A percentile compares a stretch with the other conserved stretches of the same genome.
phyloP scores from a whole-genome alignment of 2,329 filamentous ascomycete species.

The Cladophialophora chaetospira region DNA sequence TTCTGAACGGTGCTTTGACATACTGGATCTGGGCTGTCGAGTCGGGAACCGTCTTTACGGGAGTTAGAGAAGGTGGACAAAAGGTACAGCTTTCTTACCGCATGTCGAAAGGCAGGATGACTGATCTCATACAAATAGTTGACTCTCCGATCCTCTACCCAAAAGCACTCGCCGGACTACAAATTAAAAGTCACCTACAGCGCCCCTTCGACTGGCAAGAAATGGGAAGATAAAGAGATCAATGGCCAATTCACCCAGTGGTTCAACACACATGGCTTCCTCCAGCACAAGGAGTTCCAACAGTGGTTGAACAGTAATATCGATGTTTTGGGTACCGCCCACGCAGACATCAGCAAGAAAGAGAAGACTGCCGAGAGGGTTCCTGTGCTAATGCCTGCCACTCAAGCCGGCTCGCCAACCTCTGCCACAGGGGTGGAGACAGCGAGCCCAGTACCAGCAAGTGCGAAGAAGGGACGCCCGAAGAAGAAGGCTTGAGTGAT shows the following conservation, averaged over 20 bases:
- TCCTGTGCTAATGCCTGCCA: slow-evolving; percentile 1
- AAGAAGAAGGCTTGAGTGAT: slow-evolving; percentile 25
- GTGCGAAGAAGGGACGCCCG: slow-evolving; percentile 20
- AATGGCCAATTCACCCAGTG: slow-evolving; percentile 61
- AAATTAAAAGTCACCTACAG: slow-evolving; percentile 63
- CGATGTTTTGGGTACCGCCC: slow-evolving; percentile 56
- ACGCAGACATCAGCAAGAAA: slow-evolving; percentile 19
- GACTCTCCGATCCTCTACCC: slow-evolving; percentile 68
- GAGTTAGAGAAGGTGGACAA: slow-evolving; percentile 68
- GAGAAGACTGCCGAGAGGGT: slow-evolving; percentile 6
- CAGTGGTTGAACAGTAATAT: slow-evolving; percentile 63
- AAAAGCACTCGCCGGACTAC: slow-evolving; percentile 83
- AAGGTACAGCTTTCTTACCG: slow-evolving; percentile 47
- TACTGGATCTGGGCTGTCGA: slow-evolving; percentile 86
- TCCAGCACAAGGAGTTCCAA: slow-evolving; percentile 63
- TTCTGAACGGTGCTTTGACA: slow-evolving; percentile 76
- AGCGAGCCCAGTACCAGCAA: neutral
- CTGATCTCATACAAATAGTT: slow-evolving; percentile 54
- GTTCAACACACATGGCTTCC: slow-evolving; percentile 61
- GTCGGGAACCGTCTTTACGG: slow-evolving; percentile 78
- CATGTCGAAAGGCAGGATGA: neutral
- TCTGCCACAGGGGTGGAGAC: slow-evolving; percentile 16
- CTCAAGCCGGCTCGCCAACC: neutral
- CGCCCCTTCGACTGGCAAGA: slow-evolving; percentile 40
- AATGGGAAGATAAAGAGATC: slow-evolving; percentile 51